Evolutionary conservation across 352 stramenopile species (phyloP).

Genomic region (Pythium insidiosum): DNA sequence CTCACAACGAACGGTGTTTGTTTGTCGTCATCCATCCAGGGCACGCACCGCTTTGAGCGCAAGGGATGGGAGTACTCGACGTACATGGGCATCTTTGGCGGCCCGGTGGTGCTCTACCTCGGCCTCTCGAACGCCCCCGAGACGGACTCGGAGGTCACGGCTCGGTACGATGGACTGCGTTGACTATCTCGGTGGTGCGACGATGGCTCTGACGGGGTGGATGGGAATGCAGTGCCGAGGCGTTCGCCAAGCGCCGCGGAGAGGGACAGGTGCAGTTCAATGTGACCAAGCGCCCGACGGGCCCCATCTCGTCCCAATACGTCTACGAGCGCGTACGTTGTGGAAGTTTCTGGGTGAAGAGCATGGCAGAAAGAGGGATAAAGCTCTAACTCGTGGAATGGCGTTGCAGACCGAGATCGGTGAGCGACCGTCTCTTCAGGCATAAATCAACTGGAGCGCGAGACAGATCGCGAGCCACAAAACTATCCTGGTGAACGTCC

Average conservation of each 20-base stretch:
- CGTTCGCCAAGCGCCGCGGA: conserved; percentile 42
- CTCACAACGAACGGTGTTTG: too few relatives aligned
- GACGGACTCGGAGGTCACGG: conserved; percentile 79
- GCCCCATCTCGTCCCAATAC: conserved; percentile 34
- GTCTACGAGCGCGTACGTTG: conserved; percentile 40
- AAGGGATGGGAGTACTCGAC: conserved; percentile 83
- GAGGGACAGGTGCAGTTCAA: conserved; percentile 29
- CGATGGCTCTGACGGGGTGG: neutral
- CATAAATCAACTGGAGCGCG: too few relatives aligned
- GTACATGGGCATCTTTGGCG: conserved; percentile 69
- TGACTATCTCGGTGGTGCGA: neutral
- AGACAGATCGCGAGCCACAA: too few relatives aligned
- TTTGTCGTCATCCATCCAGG: too few relatives aligned
- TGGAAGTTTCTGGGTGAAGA: neutral
- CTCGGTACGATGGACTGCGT: conserved; percentile 26
- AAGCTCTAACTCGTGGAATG: neutral
- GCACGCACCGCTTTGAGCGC: conserved; percentile 66
- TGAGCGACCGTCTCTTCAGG: conserved; percentile 43
- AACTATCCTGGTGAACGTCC: too few relatives aligned
- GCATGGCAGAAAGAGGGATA: neutral
- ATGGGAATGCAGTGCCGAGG: conserved; percentile 37
- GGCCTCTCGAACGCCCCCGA: conserved; percentile 74
- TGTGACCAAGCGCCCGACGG: conserved; percentile 33
- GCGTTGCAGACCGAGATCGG: conserved; percentile 37
- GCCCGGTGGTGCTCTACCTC: conserved; percentile 63